These are phyloP conservation scores for Blastobotrys proliferans DNA, from an alignment of 1,139 yeast genomes.

Conservation along the genomic window DNA sequence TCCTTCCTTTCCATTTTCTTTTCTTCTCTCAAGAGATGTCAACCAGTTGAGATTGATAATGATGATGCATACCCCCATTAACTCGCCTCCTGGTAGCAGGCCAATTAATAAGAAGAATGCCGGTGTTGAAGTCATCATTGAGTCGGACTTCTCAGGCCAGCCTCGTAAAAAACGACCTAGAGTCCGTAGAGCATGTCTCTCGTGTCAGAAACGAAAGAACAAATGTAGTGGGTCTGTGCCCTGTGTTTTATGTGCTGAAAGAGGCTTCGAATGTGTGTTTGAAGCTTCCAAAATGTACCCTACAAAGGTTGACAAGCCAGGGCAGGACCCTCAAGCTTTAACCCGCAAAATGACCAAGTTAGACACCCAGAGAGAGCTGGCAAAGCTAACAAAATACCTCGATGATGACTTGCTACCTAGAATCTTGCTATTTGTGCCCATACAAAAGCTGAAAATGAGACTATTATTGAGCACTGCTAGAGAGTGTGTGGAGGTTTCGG, in stretches of 20 bases:
- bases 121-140: too few species aligned
- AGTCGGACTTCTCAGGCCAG: too few species aligned
- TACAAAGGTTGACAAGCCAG: conserved; percentile 1
- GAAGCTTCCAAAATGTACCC: conserved; percentile 12
- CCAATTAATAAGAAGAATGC: too few species aligned
- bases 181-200: conserved; percentile 7
- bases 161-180: conserved; percentile 9
- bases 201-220: conserved; percentile 6
- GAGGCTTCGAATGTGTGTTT: conserved; percentile 6
- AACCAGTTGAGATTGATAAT: too few species aligned
- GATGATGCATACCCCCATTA: too few species aligned
- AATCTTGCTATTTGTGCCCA: conserved; percentile 3
- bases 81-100: too few species aligned
- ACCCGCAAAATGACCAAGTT: conserved; percentile 1
- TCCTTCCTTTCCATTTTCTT: too few species aligned
- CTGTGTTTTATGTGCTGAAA: conserved; percentile 5
- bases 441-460: not conserved
- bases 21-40: too few species aligned
- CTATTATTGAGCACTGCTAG: conserved; percentile 3
- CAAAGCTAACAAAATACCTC: not conserved
- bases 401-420: conserved; percentile 1
- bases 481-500: conserved; percentile 4
- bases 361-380: not conserved
- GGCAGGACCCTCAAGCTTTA: conserved; percentile 8
- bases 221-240: conserved; percentile 8